Evolutionary conservation across 306 rosid species (phyloP).

Genomic region (Ziziphus jujuba): DNA sequence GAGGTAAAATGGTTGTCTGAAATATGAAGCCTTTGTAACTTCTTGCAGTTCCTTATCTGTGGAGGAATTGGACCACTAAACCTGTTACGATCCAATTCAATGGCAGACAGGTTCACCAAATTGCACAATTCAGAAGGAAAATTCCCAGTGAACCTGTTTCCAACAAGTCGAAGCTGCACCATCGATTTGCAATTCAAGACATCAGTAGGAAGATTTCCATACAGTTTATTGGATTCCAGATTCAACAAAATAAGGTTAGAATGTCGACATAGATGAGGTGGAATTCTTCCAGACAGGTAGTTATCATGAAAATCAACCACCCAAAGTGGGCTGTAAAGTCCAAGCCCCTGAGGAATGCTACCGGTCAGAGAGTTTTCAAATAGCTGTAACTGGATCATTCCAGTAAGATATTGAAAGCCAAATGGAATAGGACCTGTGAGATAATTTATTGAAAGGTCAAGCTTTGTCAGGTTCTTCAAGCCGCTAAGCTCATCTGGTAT

Average conservation of each 20-base stretch:
- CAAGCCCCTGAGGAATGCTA: conserved; percentile 66
- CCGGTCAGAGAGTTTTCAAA: conserved; percentile 77
- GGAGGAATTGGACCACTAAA: conserved; percentile 79
- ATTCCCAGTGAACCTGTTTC: conserved; percentile 69
- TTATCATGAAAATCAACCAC: conserved; percentile 90
- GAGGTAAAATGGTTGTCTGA: conserved; percentile 69
- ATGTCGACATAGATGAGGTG: conserved; percentile 67
- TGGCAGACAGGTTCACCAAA: conserved; percentile 62
- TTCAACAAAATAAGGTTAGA: conserved; percentile 68
- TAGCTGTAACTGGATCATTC: conserved; percentile 76
- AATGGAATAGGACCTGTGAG: conserved; percentile 75
- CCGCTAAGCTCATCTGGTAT: conserved; percentile 69
- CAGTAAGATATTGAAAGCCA: conserved; percentile 62
- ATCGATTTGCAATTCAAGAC: conserved; percentile 61
- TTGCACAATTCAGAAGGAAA: conserved; percentile 80
- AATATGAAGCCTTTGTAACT: conserved; percentile 87
- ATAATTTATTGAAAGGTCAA: conserved; percentile 85
- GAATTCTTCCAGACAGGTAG: conserved; percentile 65
- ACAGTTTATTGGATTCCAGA: conserved; percentile 56
- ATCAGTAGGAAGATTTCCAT: conserved; percentile 67
- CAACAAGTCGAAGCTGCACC: conserved; percentile 63
- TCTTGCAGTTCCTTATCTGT: conserved; percentile 55
- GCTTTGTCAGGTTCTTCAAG: conserved; percentile 61
- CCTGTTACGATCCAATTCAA: conserved; percentile 73
- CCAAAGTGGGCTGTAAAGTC: conserved; percentile 72